Percentiles rank a stretch among this genome's conserved stretches.
These are phyloP conservation scores for Backusella luteola DNA, from an alignment of 192 early-diverging fungal species.

Conservation along the genomic window DNA sequence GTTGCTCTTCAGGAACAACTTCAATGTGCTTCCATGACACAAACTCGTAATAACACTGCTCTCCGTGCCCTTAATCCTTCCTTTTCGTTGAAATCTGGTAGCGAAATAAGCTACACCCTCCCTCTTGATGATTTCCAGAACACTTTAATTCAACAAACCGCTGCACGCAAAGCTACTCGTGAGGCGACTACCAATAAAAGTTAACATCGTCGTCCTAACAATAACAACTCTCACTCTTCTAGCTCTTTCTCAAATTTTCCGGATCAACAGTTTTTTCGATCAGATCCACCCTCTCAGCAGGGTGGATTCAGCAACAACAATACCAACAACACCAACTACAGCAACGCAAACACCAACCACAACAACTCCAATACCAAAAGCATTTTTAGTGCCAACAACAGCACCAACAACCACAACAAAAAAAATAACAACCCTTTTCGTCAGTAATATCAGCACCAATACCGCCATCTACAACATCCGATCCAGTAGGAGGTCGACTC, in stretches of 20 bases:
- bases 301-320: conserved; percentile 9
- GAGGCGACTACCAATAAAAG: background rate
- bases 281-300: conserved; percentile 4
- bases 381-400: too few relatives aligned
- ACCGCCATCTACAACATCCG: too few relatives aligned
- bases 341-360: too few relatives aligned
- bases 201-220: background rate
- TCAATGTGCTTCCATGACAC: background rate
- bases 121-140: too few relatives aligned
- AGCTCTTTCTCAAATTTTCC: background rate
- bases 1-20: too few relatives aligned
- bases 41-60: background rate
- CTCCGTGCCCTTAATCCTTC: background rate
- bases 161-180: background rate
- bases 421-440: too few relatives aligned
- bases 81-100: background rate
- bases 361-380: too few relatives aligned
- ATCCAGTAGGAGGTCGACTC: too few relatives aligned
- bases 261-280: conserved; percentile 18
- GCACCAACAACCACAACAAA: too few relatives aligned
- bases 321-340: background rate
- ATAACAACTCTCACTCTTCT: background rate
- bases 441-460: too few relatives aligned
- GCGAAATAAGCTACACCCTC: background rate
- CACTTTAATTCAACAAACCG: background rate